Evolutionary conservation across 2,329 filamentous ascomycete genomes (phyloP).

Genomic region (Xylariales sp.): DNA sequence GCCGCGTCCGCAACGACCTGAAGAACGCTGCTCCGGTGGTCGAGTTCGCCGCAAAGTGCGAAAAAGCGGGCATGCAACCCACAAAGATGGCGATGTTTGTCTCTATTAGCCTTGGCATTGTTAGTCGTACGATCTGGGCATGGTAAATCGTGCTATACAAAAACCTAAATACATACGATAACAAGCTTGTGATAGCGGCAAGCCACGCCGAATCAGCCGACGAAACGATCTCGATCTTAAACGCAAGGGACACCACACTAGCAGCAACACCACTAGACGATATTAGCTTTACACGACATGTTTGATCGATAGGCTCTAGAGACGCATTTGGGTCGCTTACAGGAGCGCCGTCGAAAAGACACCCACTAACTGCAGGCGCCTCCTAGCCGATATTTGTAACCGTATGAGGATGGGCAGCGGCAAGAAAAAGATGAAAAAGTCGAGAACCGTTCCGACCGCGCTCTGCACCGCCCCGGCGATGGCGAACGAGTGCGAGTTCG

Average conservation of each 20-base stretch:
- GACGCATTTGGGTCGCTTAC: slow-evolving; percentile 4
- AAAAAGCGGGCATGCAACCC: slow-evolving; percentile 36
- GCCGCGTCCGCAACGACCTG: slow-evolving; percentile 21
- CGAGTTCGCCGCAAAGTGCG: not conserved
- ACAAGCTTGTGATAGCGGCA: too few relatives aligned
- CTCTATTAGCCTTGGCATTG: slow-evolving; percentile 32
- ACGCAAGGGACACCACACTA: slow-evolving; percentile 15
- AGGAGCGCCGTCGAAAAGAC: slow-evolving; percentile 33
- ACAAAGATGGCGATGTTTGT: slow-evolving; percentile 38
- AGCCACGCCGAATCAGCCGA: not conserved
- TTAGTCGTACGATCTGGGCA: too few relatives aligned
- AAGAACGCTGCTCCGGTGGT: slow-evolving; percentile 3
- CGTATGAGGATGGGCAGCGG: slow-evolving; percentile 29
- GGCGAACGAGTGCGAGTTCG: not conserved
- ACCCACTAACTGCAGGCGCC: slow-evolving; percentile 26
- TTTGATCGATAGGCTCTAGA: too few relatives aligned
- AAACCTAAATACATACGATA: too few relatives aligned
- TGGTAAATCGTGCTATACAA: too few relatives aligned
- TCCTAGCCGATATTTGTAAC: slow-evolving; percentile 23
- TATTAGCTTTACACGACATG: not conserved
- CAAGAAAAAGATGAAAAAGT: slow-evolving; percentile 40
- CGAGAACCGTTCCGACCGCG: slow-evolving; percentile 16
- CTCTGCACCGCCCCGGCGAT: slow-evolving; percentile 17
- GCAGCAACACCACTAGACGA: slow-evolving; percentile 13
- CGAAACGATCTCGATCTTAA: slow-evolving; percentile 15